A percentile compares a stretch with the other conserved stretches of the same genome.
These are phyloP conservation scores for Fragaria iinumae DNA, from an alignment of 306 rosid genomes.

Conservation along the genomic window DNA sequence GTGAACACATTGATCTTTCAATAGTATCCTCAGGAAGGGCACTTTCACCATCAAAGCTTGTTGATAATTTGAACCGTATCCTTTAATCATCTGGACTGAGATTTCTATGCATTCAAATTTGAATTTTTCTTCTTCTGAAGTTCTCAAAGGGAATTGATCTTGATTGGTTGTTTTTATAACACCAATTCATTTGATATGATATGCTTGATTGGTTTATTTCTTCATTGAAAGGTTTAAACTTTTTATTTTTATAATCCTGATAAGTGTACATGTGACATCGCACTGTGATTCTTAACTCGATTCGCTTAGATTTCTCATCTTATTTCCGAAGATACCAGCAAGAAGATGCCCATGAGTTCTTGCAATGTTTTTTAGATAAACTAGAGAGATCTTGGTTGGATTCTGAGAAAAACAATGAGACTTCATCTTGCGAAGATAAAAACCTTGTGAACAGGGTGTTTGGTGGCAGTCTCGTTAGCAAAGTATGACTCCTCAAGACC, in stretches of 20 bases:
- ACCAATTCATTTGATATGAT: background rate
- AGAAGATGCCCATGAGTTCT: slow-evolving; percentile 94
- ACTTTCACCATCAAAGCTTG: slow-evolving; percentile 54
- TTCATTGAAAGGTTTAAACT: background rate
- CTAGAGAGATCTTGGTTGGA: slow-evolving; percentile 52
- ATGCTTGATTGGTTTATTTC: background rate
- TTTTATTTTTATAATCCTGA: background rate
- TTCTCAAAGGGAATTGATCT: background rate
- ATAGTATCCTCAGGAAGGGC: slow-evolving; percentile 42
- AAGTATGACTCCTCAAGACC: slow-evolving; percentile 35
- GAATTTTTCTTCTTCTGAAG: too few relatives aligned
- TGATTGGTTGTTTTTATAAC: background rate
- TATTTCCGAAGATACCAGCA: slow-evolving; percentile 62
- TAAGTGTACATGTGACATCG: background rate
- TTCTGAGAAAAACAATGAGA: slow-evolving; percentile 26
- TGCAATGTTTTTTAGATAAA: slow-evolving; percentile 80
- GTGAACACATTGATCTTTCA: slow-evolving; percentile 47
- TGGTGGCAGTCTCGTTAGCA: slow-evolving; percentile 81
- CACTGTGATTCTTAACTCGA: slow-evolving; percentile 50
- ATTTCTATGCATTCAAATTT: background rate
- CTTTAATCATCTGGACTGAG: slow-evolving; percentile 26
- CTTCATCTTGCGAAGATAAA: slow-evolving; percentile 26
- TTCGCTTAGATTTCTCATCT: slow-evolving; percentile 57
- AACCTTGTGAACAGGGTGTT: slow-evolving; percentile 66
- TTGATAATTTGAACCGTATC: slow-evolving; percentile 74